Base-by-base conservation (phyloP, 495 filamentous ascomycete species). In the Daldinia caldariorum region DNA sequence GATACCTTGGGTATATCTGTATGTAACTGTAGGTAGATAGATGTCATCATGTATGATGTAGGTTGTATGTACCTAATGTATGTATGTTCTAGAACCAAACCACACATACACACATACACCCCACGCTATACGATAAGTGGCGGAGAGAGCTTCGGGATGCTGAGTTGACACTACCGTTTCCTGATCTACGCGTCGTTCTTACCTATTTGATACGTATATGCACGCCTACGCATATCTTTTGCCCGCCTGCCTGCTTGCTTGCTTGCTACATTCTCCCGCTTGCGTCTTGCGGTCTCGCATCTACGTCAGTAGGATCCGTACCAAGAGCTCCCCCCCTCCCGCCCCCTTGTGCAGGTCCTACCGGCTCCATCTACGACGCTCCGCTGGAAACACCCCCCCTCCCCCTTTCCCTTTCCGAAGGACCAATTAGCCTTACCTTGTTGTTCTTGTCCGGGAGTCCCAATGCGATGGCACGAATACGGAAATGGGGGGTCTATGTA, bases 391-490 rank as follows among this genome's bases (percentile, higher is more conserved):
- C 26, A 43, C 38, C 26, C 8, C 45, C 29, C 61, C 62, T n/a
- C n/a, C n/a, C n/a, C n/a, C n/a, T n/a, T n/a, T n/a, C n/a, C 50
- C 54, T 39, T 31, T 34, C 20, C 56, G 26, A 41, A 55, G 51
- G 31, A 55, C 47, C 37, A 47, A 39, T 60, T 54, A 53, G 22
- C 43, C 43, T 47, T 20, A 47, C 18, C 37, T 14, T 45, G 58
- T 61, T 3, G 26, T 26, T 26, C 26, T 26, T 35, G 57, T 63
- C 41, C 13, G 58, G 39, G 49, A 47, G 12, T 47, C 34, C 49
- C 31, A 16, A 54, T 54, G 58, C 43, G 54, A 59, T 34, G 57
- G 26, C 55, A 32, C 49, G 29, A 60, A 67, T 59, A 56, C 63
- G 59, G 59, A 47, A 63, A 67, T 61, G 50, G 50, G 43, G 61